Evolutionary conservation across 306 rosid species (phyloP), one percentile per base, ranked within the genome.

Genomic region (Fragaria ananassa): DNA sequence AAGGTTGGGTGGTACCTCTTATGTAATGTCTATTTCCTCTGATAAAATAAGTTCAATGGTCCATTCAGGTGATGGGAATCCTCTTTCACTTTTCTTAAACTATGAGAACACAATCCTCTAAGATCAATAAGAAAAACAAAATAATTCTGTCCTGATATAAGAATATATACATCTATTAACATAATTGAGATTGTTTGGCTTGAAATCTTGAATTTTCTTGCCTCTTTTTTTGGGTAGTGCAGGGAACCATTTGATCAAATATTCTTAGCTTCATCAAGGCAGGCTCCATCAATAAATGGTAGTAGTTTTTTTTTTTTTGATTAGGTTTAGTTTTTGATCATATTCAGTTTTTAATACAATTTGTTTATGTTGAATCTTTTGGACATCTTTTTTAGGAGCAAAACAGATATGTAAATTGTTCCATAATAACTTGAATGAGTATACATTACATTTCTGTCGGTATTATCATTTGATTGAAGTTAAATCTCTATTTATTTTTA

Each of bases 51-150:
- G 23, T 23, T 31, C 53, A 72, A 72, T 57, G 54, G 67, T 21
- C 51, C 76, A 72, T 56, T 56, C 14, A 72, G 66, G 27, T n/a
- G 12, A 54, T 54, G 60, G 60, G 12, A 7, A 54, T 19, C 60
- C 27, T 54, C 27, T 4, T 50, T 54, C 60, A 8, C 60, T 54
- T 54, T 54, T n/a, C 11, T 54, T 54, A 54, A n/a, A 54, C 60
- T 19, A 54, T 54, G 17, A 17, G n/a, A 49, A 49, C 54, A 49
- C 19, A 49, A 50, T 50, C n/a, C 54, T 50, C 54, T 50, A 17
- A 4, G n/a, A 50, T 50, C n/a, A 15, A 15, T 14, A 47, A 47
- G 53, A 47, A 14, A 47, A 47, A 47, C 53, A 47, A 47, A 47
- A 13, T 47, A 13, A 4, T 14, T 12, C 19, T 4, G 54, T 49